Conservation (phyloP, 2,329 filamentous ascomycete species). For the Trichoderma aggressivum region DNA sequence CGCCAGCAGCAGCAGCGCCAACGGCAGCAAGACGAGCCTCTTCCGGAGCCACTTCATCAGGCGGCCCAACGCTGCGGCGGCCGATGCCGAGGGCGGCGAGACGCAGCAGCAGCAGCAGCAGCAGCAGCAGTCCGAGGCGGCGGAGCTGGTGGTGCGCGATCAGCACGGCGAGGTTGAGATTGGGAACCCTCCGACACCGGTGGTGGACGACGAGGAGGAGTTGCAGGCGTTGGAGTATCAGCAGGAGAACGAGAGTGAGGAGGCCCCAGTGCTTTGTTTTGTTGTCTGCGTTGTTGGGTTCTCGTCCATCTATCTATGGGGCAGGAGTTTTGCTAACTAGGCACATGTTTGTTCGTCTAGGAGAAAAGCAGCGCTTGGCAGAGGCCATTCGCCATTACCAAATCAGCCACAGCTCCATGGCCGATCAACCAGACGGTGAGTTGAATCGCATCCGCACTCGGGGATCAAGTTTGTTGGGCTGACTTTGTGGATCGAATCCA, state of each 20-base stretch:
- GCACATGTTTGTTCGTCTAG: slow-evolving; percentile 31
- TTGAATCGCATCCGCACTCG: slow-evolving; percentile 15
- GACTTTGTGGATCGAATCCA: slow-evolving; percentile 27
- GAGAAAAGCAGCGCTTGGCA: slow-evolving; percentile 57
- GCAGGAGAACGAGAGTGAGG: slow-evolving; percentile 54
- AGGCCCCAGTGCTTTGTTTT: neutral
- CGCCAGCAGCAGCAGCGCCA: neutral
- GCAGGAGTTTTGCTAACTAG: neutral
- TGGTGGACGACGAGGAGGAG: slow-evolving; percentile 53
- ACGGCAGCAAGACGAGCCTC: slow-evolving; percentile 41
- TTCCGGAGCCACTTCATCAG: slow-evolving; percentile 59
- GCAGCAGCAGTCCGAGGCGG: slow-evolving; percentile 37
- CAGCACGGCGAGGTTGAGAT: slow-evolving; percentile 61
- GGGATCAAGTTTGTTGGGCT: neutral
- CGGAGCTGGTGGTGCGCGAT: slow-evolving; percentile 61
- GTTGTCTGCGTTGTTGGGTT: neutral
- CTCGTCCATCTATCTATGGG: neutral
- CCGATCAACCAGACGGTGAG: slow-evolving; percentile 65
- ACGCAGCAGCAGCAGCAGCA: slow-evolving; percentile 27
- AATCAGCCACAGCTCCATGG: slow-evolving; percentile 50
- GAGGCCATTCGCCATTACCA: slow-evolving; percentile 62
- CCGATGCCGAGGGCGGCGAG: slow-evolving; percentile 44
- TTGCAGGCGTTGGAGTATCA: slow-evolving; percentile 52
- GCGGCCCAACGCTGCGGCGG: slow-evolving; percentile 47
- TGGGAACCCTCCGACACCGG: slow-evolving; percentile 52